Percentiles rank a stretch among this genome's conserved stretches.
Conservation (phyloP, 2,329 filamentous ascomycete species). For the Pseudocercospora fijiensis region DNA sequence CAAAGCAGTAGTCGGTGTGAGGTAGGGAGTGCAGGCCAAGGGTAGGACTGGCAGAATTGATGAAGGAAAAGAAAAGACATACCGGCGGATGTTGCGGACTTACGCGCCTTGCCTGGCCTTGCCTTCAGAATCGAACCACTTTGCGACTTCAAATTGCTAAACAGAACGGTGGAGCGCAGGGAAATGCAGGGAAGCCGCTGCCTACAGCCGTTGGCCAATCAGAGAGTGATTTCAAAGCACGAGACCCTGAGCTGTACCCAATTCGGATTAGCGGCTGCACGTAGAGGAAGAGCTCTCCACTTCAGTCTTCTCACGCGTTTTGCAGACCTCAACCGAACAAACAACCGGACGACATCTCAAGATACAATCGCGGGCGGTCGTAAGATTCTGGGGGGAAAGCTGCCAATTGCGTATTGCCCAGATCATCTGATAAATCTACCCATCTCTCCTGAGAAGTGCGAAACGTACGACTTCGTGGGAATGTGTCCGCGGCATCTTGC, state of each 20-base stretch:
- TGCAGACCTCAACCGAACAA: background rate
- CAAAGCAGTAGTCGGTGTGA: slow-evolving; percentile 8
- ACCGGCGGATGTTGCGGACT: background rate
- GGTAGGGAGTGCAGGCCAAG: background rate
- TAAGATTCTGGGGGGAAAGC: background rate
- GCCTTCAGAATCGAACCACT: slow-evolving; percentile 12
- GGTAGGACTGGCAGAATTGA: background rate
- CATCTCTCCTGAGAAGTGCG: background rate
- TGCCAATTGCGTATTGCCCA: background rate
- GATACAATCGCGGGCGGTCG: background rate
- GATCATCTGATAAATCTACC: background rate
- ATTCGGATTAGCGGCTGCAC: background rate
- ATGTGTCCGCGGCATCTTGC: background rate
- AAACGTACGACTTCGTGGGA: background rate
- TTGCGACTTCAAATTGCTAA: slow-evolving; percentile 7
- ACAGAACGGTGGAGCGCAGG: background rate
- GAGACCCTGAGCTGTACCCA: background rate
- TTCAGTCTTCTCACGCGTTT: slow-evolving; percentile 10
- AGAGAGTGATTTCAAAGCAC: background rate
- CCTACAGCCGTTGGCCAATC: background rate
- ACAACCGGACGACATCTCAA: background rate
- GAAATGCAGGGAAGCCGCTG: background rate
- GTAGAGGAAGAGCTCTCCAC: slow-evolving; percentile 11
- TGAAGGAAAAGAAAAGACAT: background rate
- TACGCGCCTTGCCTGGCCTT: background rate